Evolutionary conservation across 2,329 filamentous ascomycete genomes (phyloP).

Genomic region (Diaporthe sp.): DNA sequence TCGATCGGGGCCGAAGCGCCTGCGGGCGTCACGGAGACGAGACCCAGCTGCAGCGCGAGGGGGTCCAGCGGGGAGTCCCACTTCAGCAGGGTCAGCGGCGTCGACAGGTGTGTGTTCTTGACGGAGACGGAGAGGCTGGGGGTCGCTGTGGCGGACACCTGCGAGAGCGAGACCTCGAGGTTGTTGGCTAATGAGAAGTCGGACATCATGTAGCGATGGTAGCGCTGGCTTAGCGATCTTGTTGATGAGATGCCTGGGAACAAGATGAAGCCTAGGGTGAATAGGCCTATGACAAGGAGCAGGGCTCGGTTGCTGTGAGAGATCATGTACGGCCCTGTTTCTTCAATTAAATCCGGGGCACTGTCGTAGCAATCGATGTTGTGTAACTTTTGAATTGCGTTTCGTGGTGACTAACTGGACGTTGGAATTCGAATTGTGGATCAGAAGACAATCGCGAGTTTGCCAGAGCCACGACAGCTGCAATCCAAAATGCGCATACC

Average conservation of each 20-base stretch:
- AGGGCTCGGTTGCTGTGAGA: not conserved
- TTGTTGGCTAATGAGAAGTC: not conserved
- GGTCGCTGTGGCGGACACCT: not conserved
- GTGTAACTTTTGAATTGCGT: not conserved
- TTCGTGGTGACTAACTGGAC: not conserved
- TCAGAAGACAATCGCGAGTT: not conserved
- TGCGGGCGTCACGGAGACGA: slow-evolving; percentile 55
- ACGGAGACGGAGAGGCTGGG: slow-evolving; percentile 54
- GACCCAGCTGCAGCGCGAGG: slow-evolving; percentile 56
- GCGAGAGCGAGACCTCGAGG: slow-evolving; percentile 8
- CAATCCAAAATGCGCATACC: not conserved
- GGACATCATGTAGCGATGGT: not conserved
- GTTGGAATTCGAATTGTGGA: not conserved
- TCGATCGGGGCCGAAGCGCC: slow-evolving; percentile 51
- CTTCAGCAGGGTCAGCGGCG: slow-evolving; percentile 56
- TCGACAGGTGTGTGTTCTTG: slow-evolving; percentile 53
- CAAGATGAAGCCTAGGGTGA: not conserved
- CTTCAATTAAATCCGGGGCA: not conserved
- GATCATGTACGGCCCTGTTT: not conserved
- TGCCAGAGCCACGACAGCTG: not conserved
- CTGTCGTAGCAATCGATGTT: not conserved
- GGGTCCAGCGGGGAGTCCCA: slow-evolving; percentile 63
- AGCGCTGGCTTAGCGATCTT: not conserved
- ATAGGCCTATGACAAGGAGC: not conserved
- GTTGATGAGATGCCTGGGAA: not conserved